Percentiles rank a stretch among this genome's conserved stretches.
phyloP scores from a whole-genome alignment of 2,329 filamentous ascomycete species.

The Fusarium bulbicola region DNA sequence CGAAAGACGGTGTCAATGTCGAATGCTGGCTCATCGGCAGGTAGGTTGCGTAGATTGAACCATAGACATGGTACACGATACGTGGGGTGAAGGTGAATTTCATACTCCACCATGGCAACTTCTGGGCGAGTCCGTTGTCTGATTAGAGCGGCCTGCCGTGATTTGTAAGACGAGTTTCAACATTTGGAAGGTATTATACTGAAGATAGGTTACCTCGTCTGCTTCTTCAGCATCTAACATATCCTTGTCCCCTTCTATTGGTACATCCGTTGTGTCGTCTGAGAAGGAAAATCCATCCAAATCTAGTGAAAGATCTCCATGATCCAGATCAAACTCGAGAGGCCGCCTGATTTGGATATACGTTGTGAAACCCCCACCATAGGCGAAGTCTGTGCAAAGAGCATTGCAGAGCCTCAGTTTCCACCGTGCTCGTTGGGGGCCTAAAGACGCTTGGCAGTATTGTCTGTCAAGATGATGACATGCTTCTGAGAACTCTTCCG shows the following conservation, averaged over 20 bases:
- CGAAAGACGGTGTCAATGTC: conserved; percentile 76
- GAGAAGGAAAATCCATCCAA: conserved; percentile 58
- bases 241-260: conserved; percentile 51
- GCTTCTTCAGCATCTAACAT: conserved; percentile 62
- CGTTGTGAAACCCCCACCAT: conserved; percentile 57
- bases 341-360: conserved; percentile 67
- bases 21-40: conserved; percentile 64
- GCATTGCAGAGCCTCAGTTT: conserved; percentile 63
- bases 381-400: conserved; percentile 56
- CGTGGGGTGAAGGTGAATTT: conserved; percentile 78
- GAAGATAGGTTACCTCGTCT: conserved; percentile 57
- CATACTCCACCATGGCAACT: conserved; percentile 69
- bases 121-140: conserved; percentile 45
- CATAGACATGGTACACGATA: conserved; percentile 81
- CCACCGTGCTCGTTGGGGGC: conserved; percentile 62
- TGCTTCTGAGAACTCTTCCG: conserved; percentile 70
- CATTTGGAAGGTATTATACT: background rate
- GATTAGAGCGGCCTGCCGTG: conserved; percentile 52
- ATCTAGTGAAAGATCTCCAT: conserved; percentile 56
- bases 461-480: conserved; percentile 69
- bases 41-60: conserved; percentile 72
- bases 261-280: conserved; percentile 29
- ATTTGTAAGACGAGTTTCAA: conserved; percentile 30
- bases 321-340: conserved; percentile 55
- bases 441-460: conserved; percentile 67